phyloP scores from a whole-genome alignment of 805 yeast genomes.

The Zygosaccharomyces rouxii region DNA sequence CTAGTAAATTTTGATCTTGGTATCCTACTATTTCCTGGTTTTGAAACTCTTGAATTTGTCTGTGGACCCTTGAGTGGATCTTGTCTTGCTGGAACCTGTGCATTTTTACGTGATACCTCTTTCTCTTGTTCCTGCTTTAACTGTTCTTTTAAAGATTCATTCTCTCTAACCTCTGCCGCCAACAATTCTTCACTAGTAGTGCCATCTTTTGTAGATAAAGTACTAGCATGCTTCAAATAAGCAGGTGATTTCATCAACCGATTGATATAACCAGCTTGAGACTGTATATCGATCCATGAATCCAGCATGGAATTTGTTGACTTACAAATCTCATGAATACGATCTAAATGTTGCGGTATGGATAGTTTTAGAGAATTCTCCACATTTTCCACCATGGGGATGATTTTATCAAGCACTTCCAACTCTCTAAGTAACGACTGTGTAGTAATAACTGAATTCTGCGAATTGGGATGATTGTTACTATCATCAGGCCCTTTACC shows the following conservation, averaged over 20 bases:
- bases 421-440: conserved; percentile 32
- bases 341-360: conserved; percentile 29
- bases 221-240: conserved; percentile 35
- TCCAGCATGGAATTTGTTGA: conserved; percentile 49
- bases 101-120: not conserved
- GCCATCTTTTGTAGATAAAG: conserved; percentile 28
- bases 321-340: conserved; percentile 41
- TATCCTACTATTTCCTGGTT: conserved; percentile 7
- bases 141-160: conserved; percentile 19
- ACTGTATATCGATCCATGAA: conserved; percentile 57
- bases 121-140: conserved; percentile 13
- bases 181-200: conserved; percentile 13
- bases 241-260: conserved; percentile 41
- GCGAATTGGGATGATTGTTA: conserved; percentile 9
- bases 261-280: conserved; percentile 55
- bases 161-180: conserved; percentile 16
- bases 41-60: conserved; percentile 1
- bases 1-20: conserved; percentile 8
- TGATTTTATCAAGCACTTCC: conserved; percentile 30
- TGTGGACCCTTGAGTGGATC: not conserved
- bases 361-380: conserved; percentile 18
- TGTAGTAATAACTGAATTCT: conserved; percentile 22
- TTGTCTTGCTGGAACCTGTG: not conserved
- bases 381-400: conserved; percentile 27
- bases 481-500: conserved; percentile 9